Percentiles rank a stretch among this genome's conserved stretches.
phyloP scores from a whole-genome alignment of 768 basidiomycete species.

The Rhodotorula graminis region DNA sequence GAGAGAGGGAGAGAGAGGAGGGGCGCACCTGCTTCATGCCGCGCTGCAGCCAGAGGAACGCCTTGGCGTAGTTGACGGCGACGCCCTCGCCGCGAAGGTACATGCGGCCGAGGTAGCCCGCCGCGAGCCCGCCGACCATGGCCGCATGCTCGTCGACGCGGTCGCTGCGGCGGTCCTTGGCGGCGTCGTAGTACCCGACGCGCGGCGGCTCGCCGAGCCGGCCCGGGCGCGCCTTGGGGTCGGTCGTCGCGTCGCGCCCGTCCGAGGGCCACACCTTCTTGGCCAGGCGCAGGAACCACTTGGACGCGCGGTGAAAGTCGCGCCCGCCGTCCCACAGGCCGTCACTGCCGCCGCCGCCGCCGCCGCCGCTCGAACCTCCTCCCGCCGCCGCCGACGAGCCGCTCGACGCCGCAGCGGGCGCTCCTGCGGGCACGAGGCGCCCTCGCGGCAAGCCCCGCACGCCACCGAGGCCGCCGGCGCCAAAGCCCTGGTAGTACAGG shows the following conservation, averaged over 20 bases:
- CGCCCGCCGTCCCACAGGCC: constrained; percentile 61
- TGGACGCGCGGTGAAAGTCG: constrained; percentile 67
- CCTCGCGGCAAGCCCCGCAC: constrained; percentile 49
- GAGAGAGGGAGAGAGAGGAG: background rate
- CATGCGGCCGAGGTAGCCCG: constrained; percentile 89
- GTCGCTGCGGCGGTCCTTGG: constrained; percentile 44
- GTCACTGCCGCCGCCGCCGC: background rate
- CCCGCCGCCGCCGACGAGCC: too few species aligned
- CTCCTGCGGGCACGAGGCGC: constrained; percentile 48
- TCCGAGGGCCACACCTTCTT: constrained; percentile 80
- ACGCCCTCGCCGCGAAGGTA: constrained; percentile 88
- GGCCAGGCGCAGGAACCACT: constrained; percentile 80
- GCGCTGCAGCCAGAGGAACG: constrained; percentile 81
- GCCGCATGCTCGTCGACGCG: constrained; percentile 47
- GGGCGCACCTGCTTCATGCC: constrained; percentile 45
- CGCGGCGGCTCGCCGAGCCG: constrained; percentile 30
- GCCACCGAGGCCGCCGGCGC: constrained; percentile 73
- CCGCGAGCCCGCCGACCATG: constrained; percentile 71
- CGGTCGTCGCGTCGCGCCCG: constrained; percentile 49
- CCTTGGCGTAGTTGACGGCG: constrained; percentile 64
- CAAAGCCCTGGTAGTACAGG: constrained; percentile 91
- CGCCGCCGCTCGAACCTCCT: too few species aligned
- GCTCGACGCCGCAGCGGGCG: background rate
- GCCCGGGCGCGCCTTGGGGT: constrained; percentile 45
- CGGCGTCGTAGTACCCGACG: constrained; percentile 39